Evolutionary conservation across 495 filamentous ascomycete genomes (phyloP), one percentile per base, ranked within the genome.

Genomic region (Xylaria scruposa): DNA sequence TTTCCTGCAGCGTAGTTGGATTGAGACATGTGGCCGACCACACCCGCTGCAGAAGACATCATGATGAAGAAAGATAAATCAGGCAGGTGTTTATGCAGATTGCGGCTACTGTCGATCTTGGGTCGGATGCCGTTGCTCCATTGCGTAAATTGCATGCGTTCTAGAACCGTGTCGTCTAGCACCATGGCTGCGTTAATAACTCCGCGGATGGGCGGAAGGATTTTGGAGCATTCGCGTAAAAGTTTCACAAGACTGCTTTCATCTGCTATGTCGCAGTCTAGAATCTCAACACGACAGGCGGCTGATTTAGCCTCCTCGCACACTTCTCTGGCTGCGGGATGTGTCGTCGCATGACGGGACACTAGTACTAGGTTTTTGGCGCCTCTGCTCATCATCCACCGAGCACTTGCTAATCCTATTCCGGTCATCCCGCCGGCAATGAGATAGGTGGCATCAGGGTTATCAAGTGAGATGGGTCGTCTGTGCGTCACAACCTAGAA

Each of bases 21-120:
- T 70, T 88, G 86, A 0, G 78, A 78, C 9, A 72, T 67, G 62
- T 72, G 80, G 10, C 88, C 88, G 24, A 85, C 67, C 0, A 86
- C 70, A 12, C 83, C 86, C 4, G 82, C 74, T 0, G 85, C 68
- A 5, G 89, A 91, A 26, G 86, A 87, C 3, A 88, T 75, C 81
- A 88, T 83, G 67, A 88, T 71, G 80, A 84, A 88, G 78, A 87
- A 88, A 73, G 86, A 82, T 17, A 88, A 76, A 46, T 69, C 62
- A 1, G 68, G 68, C 19, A 88, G 76, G 12, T 63, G 60, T 9
- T 79, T 65, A 68, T 88, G 31, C 9, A 42, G 10, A 42, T 42
- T 42, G 38, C 38, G 38, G 10, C 38, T 42, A 10, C 38, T 42
- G 38, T 42, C 38, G 9, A 42, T 42, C 38, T 42, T 42, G 38